Evolutionary conservation across 768 basidiomycete genomes (phyloP).

Genomic region (Suillus variegatus): DNA sequence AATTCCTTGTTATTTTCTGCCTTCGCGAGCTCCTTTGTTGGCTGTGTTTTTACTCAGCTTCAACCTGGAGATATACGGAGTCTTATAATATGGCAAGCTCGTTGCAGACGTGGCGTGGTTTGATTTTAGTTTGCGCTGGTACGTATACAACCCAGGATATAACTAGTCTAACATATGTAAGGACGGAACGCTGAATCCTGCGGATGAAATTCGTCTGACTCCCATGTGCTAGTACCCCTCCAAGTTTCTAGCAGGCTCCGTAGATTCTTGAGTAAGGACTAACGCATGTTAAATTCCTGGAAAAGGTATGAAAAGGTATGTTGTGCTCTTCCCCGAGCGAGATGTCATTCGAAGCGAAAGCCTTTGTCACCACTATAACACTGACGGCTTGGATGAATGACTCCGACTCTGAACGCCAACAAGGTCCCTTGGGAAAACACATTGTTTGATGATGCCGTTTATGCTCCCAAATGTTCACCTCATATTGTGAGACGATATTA

Average conservation of each 20-base stretch:
- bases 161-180: no score
- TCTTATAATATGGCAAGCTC: no score
- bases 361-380: neutral
- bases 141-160: no score
- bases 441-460: neutral
- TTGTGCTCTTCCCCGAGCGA: neutral
- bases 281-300: neutral
- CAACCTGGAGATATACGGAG: conserved; percentile 36
- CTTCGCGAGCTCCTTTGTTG: neutral
- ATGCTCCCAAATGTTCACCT: neutral
- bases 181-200: no score
- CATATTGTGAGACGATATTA: neutral
- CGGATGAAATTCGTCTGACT: no score
- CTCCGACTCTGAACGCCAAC: neutral
- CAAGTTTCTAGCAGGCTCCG: neutral
- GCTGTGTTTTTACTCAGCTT: neutral
- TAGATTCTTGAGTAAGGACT: neutral
- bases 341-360: neutral
- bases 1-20: neutral
- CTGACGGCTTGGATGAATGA: neutral
- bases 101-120: no score
- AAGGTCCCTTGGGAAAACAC: neutral
- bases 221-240: neutral
- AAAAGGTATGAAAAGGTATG: neutral
- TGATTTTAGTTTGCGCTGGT: no score